These are phyloP conservation scores for Moesziomyces globuligerus DNA, from an alignment of 1,284 basidiomycete species.

Conservation along the genomic window DNA sequence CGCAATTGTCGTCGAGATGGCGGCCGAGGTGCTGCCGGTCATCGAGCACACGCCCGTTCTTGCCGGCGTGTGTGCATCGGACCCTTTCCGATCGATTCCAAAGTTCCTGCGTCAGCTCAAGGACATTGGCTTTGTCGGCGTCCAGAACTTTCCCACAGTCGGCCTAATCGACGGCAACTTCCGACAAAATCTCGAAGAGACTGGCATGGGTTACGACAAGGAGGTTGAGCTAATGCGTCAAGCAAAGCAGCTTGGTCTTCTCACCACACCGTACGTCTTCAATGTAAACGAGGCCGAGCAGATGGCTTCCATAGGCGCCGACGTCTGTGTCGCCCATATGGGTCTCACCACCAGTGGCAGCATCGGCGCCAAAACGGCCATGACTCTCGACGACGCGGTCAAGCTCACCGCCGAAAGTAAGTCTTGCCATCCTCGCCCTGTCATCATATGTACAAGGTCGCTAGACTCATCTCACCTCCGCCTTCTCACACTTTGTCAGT, in stretches of 20 bases:
- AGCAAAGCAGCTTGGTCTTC: conserved; percentile 32
- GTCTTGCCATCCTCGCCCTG: neutral
- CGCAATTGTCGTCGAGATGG: conserved; percentile 45
- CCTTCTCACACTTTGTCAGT: conserved; percentile 7
- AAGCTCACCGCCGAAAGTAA: conserved; percentile 35
- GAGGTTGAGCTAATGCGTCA: conserved; percentile 41
- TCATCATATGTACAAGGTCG: neutral
- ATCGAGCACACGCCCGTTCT: conserved; percentile 44
- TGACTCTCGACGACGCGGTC: conserved; percentile 41
- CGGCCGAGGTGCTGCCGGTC: conserved; percentile 37
- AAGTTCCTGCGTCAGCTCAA: conserved; percentile 44
- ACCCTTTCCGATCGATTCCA: conserved; percentile 44
- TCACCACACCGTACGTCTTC: conserved; percentile 47
- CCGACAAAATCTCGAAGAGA: conserved; percentile 46
- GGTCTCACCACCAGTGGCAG: conserved; percentile 40
- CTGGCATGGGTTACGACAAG: conserved; percentile 43
- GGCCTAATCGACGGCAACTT: conserved; percentile 48
- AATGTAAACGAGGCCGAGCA: conserved; percentile 34
- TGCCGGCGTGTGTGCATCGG: conserved; percentile 42
- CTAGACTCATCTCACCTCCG: neutral
- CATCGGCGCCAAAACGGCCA: conserved; percentile 40
- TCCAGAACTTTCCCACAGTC: conserved; percentile 49
- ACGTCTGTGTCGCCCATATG: conserved; percentile 45
- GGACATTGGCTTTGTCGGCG: conserved; percentile 39
- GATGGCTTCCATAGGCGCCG: conserved; percentile 39